Conservation (phyloP, 768 basidiomycete genomes). For the Serpula lacrymans region DNA sequence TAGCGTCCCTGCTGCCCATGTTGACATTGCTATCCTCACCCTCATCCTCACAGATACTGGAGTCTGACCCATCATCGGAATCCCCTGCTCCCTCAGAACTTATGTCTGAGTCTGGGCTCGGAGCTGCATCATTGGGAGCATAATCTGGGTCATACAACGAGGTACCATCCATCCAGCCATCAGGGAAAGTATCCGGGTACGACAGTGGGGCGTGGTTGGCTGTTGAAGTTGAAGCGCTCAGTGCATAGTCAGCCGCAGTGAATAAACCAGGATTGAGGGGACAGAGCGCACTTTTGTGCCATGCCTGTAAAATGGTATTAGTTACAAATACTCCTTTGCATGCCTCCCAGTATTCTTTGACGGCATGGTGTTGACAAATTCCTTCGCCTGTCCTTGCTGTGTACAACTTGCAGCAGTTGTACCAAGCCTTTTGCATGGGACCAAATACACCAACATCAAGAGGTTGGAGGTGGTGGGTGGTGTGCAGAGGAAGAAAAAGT, state of each 20-base stretch:
- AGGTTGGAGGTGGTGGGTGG: constrained; percentile 41
- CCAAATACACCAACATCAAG: constrained; percentile 40
- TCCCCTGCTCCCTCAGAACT: too few species aligned
- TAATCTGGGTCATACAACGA: too few species aligned
- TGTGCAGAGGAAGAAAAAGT: constrained; percentile 36
- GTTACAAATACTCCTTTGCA: constrained; percentile 9
- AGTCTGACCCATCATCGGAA: too few species aligned
- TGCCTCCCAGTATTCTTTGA: constrained; percentile 12
- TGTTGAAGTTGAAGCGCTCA: constrained; percentile 17
- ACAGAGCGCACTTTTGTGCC: constrained; percentile 20
- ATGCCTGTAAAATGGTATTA: constrained; percentile 17
- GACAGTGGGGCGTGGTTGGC: constrained; percentile 10
- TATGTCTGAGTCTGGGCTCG: too few species aligned
- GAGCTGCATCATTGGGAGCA: too few species aligned
- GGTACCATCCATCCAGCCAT: too few species aligned
- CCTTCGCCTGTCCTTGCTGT: constrained; percentile 14
- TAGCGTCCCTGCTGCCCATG: too few species aligned
- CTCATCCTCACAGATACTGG: too few species aligned
- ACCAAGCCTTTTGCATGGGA: constrained; percentile 27
- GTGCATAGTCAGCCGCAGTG: constrained; percentile 19
- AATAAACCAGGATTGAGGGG: constrained; percentile 26
- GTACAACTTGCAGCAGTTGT: constrained; percentile 17
- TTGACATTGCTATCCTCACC: too few species aligned
- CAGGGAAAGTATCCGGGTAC: too few species aligned
- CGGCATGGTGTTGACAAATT: constrained; percentile 21